Conservation (phyloP, 164 flowering plant species). For the Macadamia integrifolia region DNA sequence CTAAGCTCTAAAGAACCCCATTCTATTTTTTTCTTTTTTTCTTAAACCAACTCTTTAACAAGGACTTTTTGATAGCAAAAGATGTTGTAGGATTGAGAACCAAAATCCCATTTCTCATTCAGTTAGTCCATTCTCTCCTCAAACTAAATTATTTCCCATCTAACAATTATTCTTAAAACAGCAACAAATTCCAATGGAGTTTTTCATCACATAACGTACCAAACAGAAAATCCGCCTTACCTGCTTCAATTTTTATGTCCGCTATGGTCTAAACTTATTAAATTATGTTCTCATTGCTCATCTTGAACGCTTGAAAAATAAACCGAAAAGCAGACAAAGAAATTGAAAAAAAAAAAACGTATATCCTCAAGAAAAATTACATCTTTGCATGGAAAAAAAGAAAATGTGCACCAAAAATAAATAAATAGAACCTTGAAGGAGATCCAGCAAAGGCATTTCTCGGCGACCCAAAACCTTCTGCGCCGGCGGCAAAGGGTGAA, state of each 20-base stretch:
- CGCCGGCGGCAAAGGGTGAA: conserved; percentile 14
- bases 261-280: background rate
- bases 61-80: background rate
- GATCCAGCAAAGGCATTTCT: conserved; percentile 30
- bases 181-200: background rate
- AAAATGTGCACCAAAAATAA: background rate
- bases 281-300: background rate
- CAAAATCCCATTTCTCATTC: background rate
- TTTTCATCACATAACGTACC: background rate
- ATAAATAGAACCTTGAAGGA: conserved; percentile 42
- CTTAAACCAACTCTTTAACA: background rate
- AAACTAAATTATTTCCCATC: background rate
- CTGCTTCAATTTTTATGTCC: background rate
- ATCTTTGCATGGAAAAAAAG: background rate
- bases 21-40: no score
- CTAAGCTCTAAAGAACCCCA: background rate
- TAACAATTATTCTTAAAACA: background rate
- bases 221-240: no score
- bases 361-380: background rate
- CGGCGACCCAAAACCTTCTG: conserved; percentile 12
- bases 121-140: background rate
- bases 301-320: background rate
- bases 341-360: background rate
- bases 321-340: background rate
- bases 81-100: background rate